These are phyloP conservation scores for Pseudocercospora pini-densiflorae DNA, from an alignment of 2,329 filamentous ascomycete species.

Conservation along the genomic window DNA sequence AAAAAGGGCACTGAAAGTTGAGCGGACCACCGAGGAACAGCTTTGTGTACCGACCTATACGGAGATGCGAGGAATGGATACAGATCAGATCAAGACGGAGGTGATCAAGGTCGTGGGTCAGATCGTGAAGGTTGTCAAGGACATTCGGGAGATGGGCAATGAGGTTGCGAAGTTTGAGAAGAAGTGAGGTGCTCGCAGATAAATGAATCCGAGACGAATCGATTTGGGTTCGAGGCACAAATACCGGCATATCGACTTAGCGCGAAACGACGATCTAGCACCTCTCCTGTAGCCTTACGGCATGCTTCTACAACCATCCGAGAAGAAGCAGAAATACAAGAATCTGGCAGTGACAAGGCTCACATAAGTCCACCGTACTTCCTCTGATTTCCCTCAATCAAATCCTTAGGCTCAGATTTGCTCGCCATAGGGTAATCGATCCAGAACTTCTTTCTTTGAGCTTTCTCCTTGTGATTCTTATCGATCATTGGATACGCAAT, in stretches of 20 bases:
- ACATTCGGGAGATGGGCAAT: background rate
- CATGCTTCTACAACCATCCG: too few relatives aligned
- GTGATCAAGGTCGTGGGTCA: background rate
- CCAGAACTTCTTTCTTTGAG: constrained; percentile 20
- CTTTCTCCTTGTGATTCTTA: constrained; percentile 22
- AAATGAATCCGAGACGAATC: too few relatives aligned
- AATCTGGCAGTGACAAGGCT: background rate
- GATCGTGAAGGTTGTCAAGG: background rate
- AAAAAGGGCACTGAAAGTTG: background rate
- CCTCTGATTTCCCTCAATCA: constrained; percentile 12
- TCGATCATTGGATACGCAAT: constrained; percentile 21
- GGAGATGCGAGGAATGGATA: background rate
- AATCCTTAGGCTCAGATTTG: constrained; percentile 7
- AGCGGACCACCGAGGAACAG: background rate
- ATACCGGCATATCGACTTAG: too few relatives aligned
- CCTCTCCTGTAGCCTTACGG: too few relatives aligned
- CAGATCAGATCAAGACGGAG: background rate
- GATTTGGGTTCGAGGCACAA: too few relatives aligned
- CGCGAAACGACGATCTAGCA: too few relatives aligned
- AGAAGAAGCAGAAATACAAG: too few relatives aligned
- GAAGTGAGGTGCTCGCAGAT: background rate
- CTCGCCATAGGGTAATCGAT: constrained; percentile 19
- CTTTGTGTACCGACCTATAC: background rate
- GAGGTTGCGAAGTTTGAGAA: background rate
- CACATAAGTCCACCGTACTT: constrained; percentile 22